Conservation (phyloP, 2,329 filamentous ascomycete species). For the Monosporascus sp. region DNA sequence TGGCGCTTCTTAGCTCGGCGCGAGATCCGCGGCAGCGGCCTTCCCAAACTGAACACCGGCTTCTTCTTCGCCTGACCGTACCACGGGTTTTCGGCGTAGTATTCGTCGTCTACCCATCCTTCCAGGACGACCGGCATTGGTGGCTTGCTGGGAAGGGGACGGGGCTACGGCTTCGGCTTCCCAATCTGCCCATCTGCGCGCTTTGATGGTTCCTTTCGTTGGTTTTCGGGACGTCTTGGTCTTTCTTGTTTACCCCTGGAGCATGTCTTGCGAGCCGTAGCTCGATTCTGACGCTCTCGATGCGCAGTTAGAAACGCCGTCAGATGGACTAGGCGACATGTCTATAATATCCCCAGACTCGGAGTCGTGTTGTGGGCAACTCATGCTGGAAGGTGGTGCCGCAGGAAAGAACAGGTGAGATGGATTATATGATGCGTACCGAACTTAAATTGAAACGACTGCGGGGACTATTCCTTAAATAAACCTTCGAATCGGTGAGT, state of each 20-base stretch:
- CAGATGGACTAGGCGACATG: not conserved
- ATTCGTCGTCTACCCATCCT: conserved; percentile 15
- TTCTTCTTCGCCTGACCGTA: conserved; percentile 12
- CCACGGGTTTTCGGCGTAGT: conserved; percentile 21
- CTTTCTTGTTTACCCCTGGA: not conserved
- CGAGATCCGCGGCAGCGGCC: conserved; percentile 15
- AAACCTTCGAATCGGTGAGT: too few relatives aligned
- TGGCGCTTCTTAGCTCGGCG: conserved; percentile 7
- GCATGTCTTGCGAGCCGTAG: not conserved
- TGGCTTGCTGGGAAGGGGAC: not conserved
- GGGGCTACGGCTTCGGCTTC: not conserved
- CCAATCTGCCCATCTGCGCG: not conserved
- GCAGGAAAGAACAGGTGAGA: not conserved
- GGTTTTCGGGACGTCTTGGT: not conserved
- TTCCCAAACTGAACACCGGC: conserved; percentile 20
- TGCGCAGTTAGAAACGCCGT: too few relatives aligned
- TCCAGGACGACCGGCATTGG: not conserved
- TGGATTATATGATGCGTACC: not conserved
- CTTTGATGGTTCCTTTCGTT: not conserved
- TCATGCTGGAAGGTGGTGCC: not conserved
- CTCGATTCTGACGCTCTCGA: not conserved
- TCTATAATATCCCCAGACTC: not conserved
- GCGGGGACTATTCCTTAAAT: too few relatives aligned
- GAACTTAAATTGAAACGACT: too few relatives aligned
- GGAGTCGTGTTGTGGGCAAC: not conserved